Evolutionary conservation across 1,284 basidiomycete genomes (phyloP).

Genomic region (Apiotrichum montevideense): DNA sequence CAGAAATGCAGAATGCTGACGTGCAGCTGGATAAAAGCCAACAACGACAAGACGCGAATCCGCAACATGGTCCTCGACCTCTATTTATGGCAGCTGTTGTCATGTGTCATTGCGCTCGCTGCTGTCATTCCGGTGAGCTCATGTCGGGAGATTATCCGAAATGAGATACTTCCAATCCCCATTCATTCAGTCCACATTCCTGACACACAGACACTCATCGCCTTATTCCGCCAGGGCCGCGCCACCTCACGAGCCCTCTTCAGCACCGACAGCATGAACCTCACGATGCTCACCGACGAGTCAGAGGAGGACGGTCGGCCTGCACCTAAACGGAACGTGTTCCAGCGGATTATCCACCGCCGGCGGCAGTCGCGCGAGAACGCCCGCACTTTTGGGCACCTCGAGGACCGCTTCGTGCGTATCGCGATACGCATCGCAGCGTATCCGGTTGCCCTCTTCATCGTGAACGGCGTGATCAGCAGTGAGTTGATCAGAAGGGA

Average conservation of each 20-base stretch:
- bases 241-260: slow-evolving; percentile 24
- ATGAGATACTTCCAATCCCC: no score
- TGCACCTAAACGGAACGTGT: background rate
- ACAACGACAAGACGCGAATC: slow-evolving; percentile 5
- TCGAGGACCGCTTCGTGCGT: slow-evolving; percentile 18
- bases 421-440: slow-evolving; percentile 23
- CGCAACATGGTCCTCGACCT: slow-evolving; percentile 21
- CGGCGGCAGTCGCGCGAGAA: slow-evolving; percentile 1
- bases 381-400: slow-evolving; percentile 8
- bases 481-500: slow-evolving; percentile 8
- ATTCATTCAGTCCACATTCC: background rate
- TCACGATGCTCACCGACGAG: background rate
- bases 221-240: slow-evolving; percentile 27
- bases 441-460: slow-evolving; percentile 22
- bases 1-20: no score
- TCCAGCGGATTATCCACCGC: slow-evolving; percentile 3
- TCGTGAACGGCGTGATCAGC: slow-evolving; percentile 25
- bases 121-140: slow-evolving; percentile 13
- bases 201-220: slow-evolving; percentile 16
- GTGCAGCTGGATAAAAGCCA: slow-evolving; percentile 9
- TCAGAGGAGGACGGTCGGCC: background rate
- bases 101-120: slow-evolving; percentile 24
- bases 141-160: no score
- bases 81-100: slow-evolving; percentile 35
- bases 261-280: slow-evolving; percentile 11